Evolutionary conservation across 352 stramenopile genomes (phyloP).

Genomic region (Phytophthora crassamura): DNA sequence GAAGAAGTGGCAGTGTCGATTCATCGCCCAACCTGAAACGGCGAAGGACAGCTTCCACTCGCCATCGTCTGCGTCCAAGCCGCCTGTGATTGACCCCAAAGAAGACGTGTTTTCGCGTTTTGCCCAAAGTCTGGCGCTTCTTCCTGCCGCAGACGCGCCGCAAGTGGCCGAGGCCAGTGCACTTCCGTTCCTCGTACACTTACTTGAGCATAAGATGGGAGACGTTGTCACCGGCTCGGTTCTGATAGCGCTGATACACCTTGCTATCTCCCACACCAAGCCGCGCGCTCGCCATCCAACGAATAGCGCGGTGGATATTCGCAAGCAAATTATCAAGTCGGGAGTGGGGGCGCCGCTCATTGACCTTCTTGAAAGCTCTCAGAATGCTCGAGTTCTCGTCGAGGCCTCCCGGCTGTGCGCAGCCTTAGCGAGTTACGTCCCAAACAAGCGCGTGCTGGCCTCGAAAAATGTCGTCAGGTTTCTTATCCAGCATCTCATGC

Average conservation of each 20-base stretch:
- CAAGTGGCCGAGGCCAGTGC: slow-evolving; percentile 58
- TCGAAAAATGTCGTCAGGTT: slow-evolving; percentile 69
- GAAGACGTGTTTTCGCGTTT: slow-evolving; percentile 77
- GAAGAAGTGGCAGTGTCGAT: slow-evolving; percentile 62
- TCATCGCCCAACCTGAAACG: slow-evolving; percentile 22
- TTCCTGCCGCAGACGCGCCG: slow-evolving; percentile 52
- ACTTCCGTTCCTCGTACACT: slow-evolving; percentile 68
- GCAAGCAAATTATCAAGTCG: slow-evolving; percentile 74
- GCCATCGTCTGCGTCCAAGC: slow-evolving; percentile 6
- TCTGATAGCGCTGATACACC: slow-evolving; percentile 68
- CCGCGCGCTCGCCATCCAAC: not conserved
- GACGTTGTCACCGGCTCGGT: slow-evolving; percentile 72
- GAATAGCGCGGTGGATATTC: slow-evolving; percentile 26
- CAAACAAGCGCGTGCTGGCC: slow-evolving; percentile 75
- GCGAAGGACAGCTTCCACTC: slow-evolving; percentile 7
- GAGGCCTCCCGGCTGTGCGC: slow-evolving; percentile 68
- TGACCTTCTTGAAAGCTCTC: slow-evolving; percentile 51
- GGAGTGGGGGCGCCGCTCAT: slow-evolving; percentile 53
- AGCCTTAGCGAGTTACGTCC: slow-evolving; percentile 50
- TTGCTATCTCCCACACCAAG: slow-evolving; percentile 64
- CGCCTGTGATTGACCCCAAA: slow-evolving; percentile 32
- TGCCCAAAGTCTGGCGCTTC: slow-evolving; percentile 70
- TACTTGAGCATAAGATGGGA: slow-evolving; percentile 60
- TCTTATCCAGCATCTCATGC: slow-evolving; percentile 50
- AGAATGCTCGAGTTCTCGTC: slow-evolving; percentile 61